Percentiles rank a stretch among this genome's conserved stretches.
phyloP scores from a whole-genome alignment of 768 basidiomycete genomes.

The Boletus barrowsii region DNA sequence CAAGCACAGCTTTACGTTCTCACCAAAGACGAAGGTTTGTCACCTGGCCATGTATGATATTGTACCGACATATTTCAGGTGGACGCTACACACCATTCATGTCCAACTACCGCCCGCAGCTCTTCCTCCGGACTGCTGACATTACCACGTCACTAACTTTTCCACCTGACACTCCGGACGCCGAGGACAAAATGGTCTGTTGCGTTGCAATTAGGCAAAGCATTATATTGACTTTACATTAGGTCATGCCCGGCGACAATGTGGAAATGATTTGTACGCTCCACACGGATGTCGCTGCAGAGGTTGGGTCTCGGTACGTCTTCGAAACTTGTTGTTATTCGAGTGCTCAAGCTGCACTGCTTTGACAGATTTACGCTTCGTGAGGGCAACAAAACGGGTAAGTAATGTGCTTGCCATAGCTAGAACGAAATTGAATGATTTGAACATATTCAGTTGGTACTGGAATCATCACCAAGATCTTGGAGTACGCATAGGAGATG shows the following conservation, averaged over 20 bases:
- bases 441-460: constrained; percentile 67
- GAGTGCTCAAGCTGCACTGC: neutral
- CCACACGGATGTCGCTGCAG: constrained; percentile 82
- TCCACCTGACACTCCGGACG: constrained; percentile 79
- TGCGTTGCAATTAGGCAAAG: neutral
- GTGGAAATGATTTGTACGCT: constrained; percentile 88
- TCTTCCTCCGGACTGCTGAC: constrained; percentile 95
- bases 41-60: constrained; percentile 44
- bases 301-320: constrained; percentile 75
- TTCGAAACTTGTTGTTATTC: neutral
- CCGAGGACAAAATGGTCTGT: constrained; percentile 82
- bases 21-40: constrained; percentile 41
- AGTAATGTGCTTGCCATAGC: constrained; percentile 23
- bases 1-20: constrained; percentile 82
- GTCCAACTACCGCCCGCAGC: constrained; percentile 90
- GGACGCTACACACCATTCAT: constrained; percentile 92
- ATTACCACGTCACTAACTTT: constrained; percentile 82
- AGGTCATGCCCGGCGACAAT: constrained; percentile 98
- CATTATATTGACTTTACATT: constrained; percentile 4
- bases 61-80: constrained; percentile 31
- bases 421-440: constrained; percentile 18
- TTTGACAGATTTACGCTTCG: constrained; percentile 74
- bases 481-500: constrained; percentile 39
- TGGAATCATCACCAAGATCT: constrained; percentile 86
- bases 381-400: constrained; percentile 91